A percentile compares a stretch with the other conserved stretches of the same genome.
phyloP scores from a whole-genome alignment of 73 alveolate genomes.

The Blepharisma stoltei region DNA sequence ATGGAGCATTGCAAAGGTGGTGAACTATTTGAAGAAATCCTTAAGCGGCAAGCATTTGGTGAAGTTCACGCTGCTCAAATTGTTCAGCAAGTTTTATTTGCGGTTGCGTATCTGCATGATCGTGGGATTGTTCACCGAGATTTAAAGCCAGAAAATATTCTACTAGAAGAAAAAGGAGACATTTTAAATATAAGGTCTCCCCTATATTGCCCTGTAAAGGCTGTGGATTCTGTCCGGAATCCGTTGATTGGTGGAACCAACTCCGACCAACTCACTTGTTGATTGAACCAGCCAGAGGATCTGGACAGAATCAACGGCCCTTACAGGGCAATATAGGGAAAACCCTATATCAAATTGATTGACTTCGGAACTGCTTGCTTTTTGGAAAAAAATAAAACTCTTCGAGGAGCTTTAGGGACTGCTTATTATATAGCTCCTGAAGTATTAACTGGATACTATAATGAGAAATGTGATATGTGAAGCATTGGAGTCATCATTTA shows the following conservation, averaged over 20 bases:
- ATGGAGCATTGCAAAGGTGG: slow-evolving; percentile 41
- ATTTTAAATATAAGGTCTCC: too few species aligned
- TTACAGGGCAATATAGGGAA: too few species aligned
- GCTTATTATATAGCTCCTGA: slow-evolving; percentile 56
- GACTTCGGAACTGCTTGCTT: slow-evolving; percentile 31
- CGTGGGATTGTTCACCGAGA: slow-evolving; percentile 52
- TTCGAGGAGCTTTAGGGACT: slow-evolving; percentile 49
- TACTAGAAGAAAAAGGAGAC: slow-evolving; percentile 54
- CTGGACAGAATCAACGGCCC: too few species aligned
- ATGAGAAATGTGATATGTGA: slow-evolving; percentile 51
- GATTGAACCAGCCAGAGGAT: too few species aligned
- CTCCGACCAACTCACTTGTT: too few species aligned
- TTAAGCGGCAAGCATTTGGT: slow-evolving; percentile 9
- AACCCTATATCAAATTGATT: slow-evolving; percentile 29
- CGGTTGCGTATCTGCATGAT: slow-evolving; percentile 43
- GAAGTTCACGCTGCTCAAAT: slow-evolving; percentile 32
- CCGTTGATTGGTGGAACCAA: too few species aligned
- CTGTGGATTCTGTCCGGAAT: too few species aligned
- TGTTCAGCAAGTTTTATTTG: slow-evolving; percentile 28
- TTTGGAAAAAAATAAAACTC: slow-evolving; percentile 11
- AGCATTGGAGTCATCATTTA: slow-evolving; percentile 45
- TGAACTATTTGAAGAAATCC: slow-evolving; percentile 25
- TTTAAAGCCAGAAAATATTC: slow-evolving; percentile 56
- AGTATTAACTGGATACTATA: slow-evolving; percentile 37
- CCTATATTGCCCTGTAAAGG: too few species aligned